Evolutionary conservation across 2,329 filamentous ascomycete species (phyloP), one percentile per base, ranked within the genome.

Genomic region (Leptographium radiaticola): DNA sequence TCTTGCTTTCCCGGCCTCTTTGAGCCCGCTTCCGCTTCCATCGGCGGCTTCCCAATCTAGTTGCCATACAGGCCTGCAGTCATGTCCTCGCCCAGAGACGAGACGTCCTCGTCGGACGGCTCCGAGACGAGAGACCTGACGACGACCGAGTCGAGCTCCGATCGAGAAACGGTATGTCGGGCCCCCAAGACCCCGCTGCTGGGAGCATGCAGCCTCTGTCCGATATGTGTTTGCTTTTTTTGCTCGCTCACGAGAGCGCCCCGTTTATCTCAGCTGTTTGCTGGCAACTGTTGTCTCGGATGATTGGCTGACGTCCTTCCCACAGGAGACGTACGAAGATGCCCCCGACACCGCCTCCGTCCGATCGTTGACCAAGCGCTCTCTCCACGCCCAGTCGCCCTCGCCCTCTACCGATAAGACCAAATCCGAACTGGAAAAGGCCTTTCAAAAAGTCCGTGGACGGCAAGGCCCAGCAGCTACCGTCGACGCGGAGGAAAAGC

Each of bases 241-340:
- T 20, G 34, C 36, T 7, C 18, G 38, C 4, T 18, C 16, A 18
- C 18, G 7, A 12, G 7, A 39, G 46, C 15, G 8, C 16, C 38
- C 39, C n/a, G n/a, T 12, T 11, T 42, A 49, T 18, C 43, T 18
- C 18, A 25, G 43, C 18, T 18, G 18, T 45, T 12, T 45, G 43
- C 20, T 25, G 11, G 20, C 18, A 31, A n/a, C 25, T 7, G 9
- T 2, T 1, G 15, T 12, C 6, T 10, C 18, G 36, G 18, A 7
- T 46, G 40, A 39, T 39, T 53, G 48, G 53, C 54, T 59, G 42
- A 55, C 56, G 38, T 38, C 49, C 33, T 51, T 30, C 33, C n/a
- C 36, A 45, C 60, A 88, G 84, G 84, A 90, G 62, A 79, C 79
- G 16, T 95, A 94, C 64, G 88, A 95, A 70, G 89, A 95, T 74